Evolutionary conservation across 2,329 filamentous ascomycete genomes (phyloP).

Genomic region (Diaporthe aspalathi): DNA sequence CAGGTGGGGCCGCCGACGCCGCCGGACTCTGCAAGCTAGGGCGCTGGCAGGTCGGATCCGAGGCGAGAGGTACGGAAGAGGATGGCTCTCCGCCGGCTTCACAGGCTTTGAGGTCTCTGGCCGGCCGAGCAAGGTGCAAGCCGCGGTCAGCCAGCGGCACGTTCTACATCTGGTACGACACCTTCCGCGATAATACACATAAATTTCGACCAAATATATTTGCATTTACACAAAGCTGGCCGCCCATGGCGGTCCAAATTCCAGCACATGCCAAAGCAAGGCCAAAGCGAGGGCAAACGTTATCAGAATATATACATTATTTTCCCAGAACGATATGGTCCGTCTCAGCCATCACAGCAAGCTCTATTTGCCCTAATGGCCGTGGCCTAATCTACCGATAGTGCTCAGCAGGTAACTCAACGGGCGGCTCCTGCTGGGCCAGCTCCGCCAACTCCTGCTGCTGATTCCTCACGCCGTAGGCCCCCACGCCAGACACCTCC

Average conservation of each 20-base stretch:
- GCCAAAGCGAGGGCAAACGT: neutral
- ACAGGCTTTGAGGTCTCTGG: neutral
- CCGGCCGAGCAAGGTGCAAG: too few species aligned
- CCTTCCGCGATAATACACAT: neutral
- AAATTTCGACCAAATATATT: neutral
- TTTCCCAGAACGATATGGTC: too few species aligned
- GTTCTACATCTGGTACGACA: neutral
- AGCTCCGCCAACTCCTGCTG: constrained; percentile 25
- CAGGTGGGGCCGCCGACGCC: constrained; percentile 25
- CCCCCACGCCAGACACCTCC: constrained; percentile 16
- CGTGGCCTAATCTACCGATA: neutral
- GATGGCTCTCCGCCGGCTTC: neutral
- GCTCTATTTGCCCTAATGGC: neutral
- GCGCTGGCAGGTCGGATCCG: neutral
- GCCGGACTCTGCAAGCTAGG: neutral
- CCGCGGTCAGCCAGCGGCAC: neutral
- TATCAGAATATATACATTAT: neutral
- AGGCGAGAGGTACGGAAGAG: neutral
- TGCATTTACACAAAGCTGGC: neutral
- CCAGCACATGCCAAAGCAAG: neutral
- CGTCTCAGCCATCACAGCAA: too few species aligned
- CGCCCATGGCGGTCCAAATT: too few species aligned
- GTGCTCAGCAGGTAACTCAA: constrained; percentile 27
- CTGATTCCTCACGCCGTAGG: constrained; percentile 16
- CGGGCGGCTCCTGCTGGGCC: neutral